These are phyloP conservation scores for Suillus discolor DNA, from an alignment of 768 basidiomycete genomes.

Conservation along the genomic window DNA sequence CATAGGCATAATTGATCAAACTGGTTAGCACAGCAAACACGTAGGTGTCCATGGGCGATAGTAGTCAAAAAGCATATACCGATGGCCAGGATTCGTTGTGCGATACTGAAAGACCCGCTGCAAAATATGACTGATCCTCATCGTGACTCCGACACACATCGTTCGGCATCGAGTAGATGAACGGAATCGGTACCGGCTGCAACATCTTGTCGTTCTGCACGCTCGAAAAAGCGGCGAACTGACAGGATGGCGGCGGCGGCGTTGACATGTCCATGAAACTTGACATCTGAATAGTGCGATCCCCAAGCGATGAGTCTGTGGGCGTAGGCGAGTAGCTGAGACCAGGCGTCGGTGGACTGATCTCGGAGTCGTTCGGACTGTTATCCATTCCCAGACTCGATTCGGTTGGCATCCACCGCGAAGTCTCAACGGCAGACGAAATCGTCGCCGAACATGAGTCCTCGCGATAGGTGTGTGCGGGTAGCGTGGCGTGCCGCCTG, in stretches of 20 bases:
- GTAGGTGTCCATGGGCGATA: conserved; percentile 1
- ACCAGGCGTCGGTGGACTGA: conserved; percentile 55
- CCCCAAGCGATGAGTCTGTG: conserved; percentile 57
- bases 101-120: background rate
- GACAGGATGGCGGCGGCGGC: conserved; percentile 31
- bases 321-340: conserved; percentile 63
- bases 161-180: conserved; percentile 23
- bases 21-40: background rate
- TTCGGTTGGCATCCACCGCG: conserved; percentile 2
- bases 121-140: background rate
- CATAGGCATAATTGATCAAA: conserved; percentile 9
- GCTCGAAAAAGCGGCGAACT: conserved; percentile 37
- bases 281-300: conserved; percentile 59
- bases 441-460: conserved; percentile 12
- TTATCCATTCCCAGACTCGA: conserved; percentile 4
- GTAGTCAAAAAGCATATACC: conserved; percentile 6
- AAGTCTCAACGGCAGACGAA: conserved; percentile 4
- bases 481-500: conserved; percentile 46
- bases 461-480: conserved; percentile 32
- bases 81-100: conserved; percentile 10
- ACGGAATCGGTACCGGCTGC: conserved; percentile 20
- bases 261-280: conserved; percentile 49
- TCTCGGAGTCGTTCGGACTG: conserved; percentile 30
- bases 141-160: conserved; percentile 7
- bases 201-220: conserved; percentile 39